Evolutionary conservation across 768 basidiomycete genomes (phyloP).

Genomic region (Fomitopsis pulvina): DNA sequence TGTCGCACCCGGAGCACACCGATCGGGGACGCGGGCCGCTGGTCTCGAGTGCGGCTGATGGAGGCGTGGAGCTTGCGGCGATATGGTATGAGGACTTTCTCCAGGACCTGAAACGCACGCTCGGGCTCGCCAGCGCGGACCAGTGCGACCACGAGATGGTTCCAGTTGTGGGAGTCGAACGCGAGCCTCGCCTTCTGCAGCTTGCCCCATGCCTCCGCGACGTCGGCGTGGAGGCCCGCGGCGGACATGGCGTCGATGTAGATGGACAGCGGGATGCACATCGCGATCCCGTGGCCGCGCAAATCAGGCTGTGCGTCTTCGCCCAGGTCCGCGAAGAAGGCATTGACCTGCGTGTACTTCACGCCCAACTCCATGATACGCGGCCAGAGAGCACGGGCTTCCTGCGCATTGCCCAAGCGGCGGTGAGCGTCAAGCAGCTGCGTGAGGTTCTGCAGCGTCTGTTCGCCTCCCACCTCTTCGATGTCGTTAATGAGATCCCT

Average conservation of each 20-base stretch:
- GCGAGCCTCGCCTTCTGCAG: constrained; percentile 58
- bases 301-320: constrained; percentile 17
- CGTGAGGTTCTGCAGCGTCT: constrained; percentile 54
- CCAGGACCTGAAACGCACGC: constrained; percentile 77
- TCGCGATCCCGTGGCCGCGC: constrained; percentile 41
- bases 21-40: constrained; percentile 20
- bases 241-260: constrained; percentile 71
- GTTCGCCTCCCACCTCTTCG: constrained; percentile 46
- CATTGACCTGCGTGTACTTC: constrained; percentile 29
- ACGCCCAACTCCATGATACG: constrained; percentile 55
- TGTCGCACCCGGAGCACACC: constrained; percentile 9
- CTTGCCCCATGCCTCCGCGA: constrained; percentile 61
- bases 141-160: constrained; percentile 69
- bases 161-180: constrained; percentile 91
- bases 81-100: constrained; percentile 66
- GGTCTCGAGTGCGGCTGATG: constrained; percentile 10
- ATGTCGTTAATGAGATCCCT: constrained; percentile 50
- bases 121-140: constrained; percentile 77
- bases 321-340: constrained; percentile 24
- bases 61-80: constrained; percentile 24
- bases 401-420: constrained; percentile 44
- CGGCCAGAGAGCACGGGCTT: constrained; percentile 60
- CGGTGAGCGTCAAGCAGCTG: constrained; percentile 71
- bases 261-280: constrained; percentile 76
- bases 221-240: constrained; percentile 51